Evolutionary conservation across 2,329 filamentous ascomycete species (phyloP).

Genomic region (Fonsecaea erecta): DNA sequence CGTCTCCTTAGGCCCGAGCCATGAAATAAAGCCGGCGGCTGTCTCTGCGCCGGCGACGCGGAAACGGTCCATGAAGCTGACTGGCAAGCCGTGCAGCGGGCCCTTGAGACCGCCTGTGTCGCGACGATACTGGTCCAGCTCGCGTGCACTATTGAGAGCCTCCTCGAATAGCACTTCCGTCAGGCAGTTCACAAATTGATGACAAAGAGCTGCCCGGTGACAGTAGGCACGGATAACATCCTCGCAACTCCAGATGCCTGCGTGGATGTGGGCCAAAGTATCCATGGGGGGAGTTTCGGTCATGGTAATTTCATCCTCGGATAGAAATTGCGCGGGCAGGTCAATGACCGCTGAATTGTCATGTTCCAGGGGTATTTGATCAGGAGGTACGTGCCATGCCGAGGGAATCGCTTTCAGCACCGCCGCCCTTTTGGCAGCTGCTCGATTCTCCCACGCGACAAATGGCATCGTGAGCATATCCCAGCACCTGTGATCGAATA

Average conservation of each 20-base stretch:
- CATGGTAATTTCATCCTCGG: conserved; percentile 16
- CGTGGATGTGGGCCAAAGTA: conserved; percentile 23
- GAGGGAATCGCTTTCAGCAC: conserved; percentile 20
- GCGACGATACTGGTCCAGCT: conserved; percentile 36
- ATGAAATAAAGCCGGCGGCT: conserved; percentile 34
- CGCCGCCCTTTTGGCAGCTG: conserved; percentile 15
- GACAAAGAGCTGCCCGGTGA: conserved; percentile 36
- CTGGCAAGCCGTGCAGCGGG: conserved; percentile 41
- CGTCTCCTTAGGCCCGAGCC: conserved; percentile 22
- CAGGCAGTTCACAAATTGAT: conserved; percentile 39
- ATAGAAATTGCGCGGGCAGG: conserved; percentile 7
- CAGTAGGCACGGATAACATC: conserved; percentile 37
- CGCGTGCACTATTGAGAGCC: conserved; percentile 35
- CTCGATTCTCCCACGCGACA: conserved; percentile 21
- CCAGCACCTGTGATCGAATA: background rate
- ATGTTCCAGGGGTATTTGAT: conserved; percentile 5
- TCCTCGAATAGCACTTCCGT: conserved; percentile 39
- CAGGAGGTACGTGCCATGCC: conserved; percentile 8
- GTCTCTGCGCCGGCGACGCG: conserved; percentile 35
- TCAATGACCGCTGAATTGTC: conserved; percentile 5
- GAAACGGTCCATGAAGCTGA: conserved; percentile 42
- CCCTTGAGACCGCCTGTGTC: conserved; percentile 36
- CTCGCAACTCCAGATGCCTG: conserved; percentile 23
- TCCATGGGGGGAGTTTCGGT: conserved; percentile 23
- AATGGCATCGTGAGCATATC: background rate